phyloP scores from a whole-genome alignment of 192 early-diverging fungal species.

The Backusella tuberculispora region DNA sequence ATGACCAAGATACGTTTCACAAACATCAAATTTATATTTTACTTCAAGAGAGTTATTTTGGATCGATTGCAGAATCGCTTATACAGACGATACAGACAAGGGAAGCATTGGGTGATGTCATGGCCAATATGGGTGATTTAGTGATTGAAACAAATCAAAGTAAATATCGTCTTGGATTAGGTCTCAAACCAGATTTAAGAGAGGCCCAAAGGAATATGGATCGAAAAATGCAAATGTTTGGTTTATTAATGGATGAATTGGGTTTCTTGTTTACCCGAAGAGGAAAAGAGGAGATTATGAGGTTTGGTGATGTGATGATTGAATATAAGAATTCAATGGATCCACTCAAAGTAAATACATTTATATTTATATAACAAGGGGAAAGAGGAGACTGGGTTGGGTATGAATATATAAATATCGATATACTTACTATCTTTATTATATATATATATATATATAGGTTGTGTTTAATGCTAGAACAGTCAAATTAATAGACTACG shows the following conservation, averaged over 20 bases:
- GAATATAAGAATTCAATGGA: conserved; percentile 55
- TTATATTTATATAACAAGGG: not conserved
- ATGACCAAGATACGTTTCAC: conserved; percentile 34
- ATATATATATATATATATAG: conserved; percentile 20
- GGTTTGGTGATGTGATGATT: conserved; percentile 51
- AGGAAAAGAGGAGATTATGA: conserved; percentile 49
- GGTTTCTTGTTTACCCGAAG: conserved; percentile 49
- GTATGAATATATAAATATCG: not conserved
- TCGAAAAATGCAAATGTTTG: conserved; percentile 55
- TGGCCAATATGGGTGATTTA: conserved; percentile 52
- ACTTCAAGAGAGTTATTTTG: conserved; percentile 34
- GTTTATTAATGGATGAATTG: conserved; percentile 52
- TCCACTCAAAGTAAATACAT: conserved; percentile 45
- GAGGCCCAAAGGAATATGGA: conserved; percentile 51
- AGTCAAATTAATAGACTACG: conserved; percentile 51
- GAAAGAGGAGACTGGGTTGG: not conserved
- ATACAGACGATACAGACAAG: conserved; percentile 18
- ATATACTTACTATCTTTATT: not conserved
- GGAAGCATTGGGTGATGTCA: conserved; percentile 42
- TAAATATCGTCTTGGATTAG: conserved; percentile 54
- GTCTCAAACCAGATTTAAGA: conserved; percentile 42
- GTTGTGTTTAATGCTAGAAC: conserved; percentile 53
- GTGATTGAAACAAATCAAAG: conserved; percentile 55
- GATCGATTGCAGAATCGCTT: conserved; percentile 23
- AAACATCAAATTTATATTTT: conserved; percentile 37